phyloP scores from a whole-genome alignment of 495 filamentous ascomycete genomes.

The Podospora conica region DNA sequence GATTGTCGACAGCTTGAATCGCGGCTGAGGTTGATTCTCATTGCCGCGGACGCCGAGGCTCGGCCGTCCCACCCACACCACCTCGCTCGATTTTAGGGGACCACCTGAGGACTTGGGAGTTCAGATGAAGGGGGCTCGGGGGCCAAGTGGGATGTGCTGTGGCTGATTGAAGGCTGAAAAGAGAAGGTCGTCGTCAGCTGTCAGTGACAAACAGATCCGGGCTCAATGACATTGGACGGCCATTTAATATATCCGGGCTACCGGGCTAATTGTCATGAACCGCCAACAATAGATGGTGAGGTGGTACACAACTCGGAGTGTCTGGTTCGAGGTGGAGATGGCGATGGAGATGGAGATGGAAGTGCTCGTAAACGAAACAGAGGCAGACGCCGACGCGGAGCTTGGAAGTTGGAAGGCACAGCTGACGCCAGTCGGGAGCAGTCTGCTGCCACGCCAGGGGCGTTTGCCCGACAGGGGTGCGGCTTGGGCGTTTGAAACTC shows the following conservation, averaged over 20 bases:
- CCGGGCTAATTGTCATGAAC: not conserved
- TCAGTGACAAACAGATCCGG: not conserved
- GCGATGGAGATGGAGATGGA: not conserved
- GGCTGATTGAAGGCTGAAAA: not conserved
- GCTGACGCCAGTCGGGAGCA: not conserved
- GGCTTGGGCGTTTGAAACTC: conserved; percentile 24
- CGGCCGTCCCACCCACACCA: not conserved
- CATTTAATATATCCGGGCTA: not conserved
- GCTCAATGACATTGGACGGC: not conserved
- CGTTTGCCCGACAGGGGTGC: conserved; percentile 20
- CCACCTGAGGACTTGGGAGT: not conserved
- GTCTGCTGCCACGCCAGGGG: conserved; percentile 11
- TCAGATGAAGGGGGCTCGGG: not conserved
- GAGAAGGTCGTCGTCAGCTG: not conserved
- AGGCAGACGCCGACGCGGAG: not conserved
- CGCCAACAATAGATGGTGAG: not conserved
- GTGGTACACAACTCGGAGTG: not conserved
- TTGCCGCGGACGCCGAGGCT: not conserved
- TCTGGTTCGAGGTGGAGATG: not conserved
- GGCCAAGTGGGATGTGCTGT: not conserved
- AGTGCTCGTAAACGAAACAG: not conserved
- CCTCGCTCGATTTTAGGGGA: not conserved
- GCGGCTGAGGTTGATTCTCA: not conserved
- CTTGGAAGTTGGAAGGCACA: no score
- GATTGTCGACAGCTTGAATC: not conserved